phyloP scores from a whole-genome alignment of 345 rosid genomes.

The Turritis glabra region DNA sequence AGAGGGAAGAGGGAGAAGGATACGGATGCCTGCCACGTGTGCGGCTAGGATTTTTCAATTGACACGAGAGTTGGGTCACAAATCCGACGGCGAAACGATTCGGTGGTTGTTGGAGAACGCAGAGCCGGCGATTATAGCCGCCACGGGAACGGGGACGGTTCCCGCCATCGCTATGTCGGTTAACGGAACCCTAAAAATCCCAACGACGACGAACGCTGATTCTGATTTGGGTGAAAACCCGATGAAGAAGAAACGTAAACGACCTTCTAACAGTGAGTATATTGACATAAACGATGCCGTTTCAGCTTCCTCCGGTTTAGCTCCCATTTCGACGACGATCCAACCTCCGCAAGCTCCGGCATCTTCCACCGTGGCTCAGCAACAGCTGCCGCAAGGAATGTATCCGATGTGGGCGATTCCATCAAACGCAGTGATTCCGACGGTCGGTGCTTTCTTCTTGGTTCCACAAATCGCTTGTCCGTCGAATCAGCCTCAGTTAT shows the following conservation, averaged over 20 bases:
- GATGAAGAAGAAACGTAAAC: constrained; percentile 66
- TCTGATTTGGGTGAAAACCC: constrained; percentile 45
- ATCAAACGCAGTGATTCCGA: constrained; percentile 59
- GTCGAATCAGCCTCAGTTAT: constrained; percentile 54
- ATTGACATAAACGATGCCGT: constrained; percentile 57
- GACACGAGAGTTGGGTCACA: constrained; percentile 86
- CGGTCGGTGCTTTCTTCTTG: constrained; percentile 60
- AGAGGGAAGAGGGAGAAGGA: constrained; percentile 90
- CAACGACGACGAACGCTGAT: constrained; percentile 56
- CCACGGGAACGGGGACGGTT: constrained; percentile 90
- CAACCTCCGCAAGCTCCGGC: constrained; percentile 22
- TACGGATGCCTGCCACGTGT: constrained; percentile 94
- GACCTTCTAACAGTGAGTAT: constrained; percentile 76
- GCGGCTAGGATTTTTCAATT: constrained; percentile 90
- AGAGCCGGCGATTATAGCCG: constrained; percentile 82
- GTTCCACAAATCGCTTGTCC: constrained; percentile 52
- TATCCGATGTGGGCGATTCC: constrained; percentile 89
- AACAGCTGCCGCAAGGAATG: constrained; percentile 57
- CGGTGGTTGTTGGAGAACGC: constrained; percentile 88
- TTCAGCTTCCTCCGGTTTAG: constrained; percentile 52
- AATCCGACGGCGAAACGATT: constrained; percentile 90
- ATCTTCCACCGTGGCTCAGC: constrained; percentile 6
- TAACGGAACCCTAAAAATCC: constrained; percentile 81
- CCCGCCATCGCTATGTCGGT: constrained; percentile 96
- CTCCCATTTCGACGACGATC: constrained; percentile 41